These are phyloP conservation scores for Populus alba DNA, from an alignment of 345 rosid genomes.

Conservation along the genomic window DNA sequence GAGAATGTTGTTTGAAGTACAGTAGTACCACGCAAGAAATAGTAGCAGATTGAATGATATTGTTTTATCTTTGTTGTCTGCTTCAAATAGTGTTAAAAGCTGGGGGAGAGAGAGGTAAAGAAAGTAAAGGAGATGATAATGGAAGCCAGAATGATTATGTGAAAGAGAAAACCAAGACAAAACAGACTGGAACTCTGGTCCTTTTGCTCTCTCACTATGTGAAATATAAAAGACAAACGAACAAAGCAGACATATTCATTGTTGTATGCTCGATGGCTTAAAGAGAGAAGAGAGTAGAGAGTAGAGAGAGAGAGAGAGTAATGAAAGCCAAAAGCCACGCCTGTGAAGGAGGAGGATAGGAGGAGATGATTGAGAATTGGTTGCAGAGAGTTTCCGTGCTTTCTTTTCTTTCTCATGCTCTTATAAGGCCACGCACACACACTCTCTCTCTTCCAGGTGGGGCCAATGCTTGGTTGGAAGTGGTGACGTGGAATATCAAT, in stretches of 20 bases:
- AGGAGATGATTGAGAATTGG: constrained; percentile 7
- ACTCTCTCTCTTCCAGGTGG: constrained; percentile 20
- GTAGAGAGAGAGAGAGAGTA: constrained; percentile 18
- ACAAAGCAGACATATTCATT: constrained; percentile 41
- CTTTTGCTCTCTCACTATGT: not conserved
- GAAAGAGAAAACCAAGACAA: constrained; percentile 21
- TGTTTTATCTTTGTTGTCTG: constrained; percentile 29
- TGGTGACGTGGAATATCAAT: constrained; percentile 29
- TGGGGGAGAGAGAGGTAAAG: constrained; percentile 23
- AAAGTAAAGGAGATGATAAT: constrained; percentile 12
- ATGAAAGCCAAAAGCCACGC: constrained; percentile 66
- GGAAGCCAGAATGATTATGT: constrained; percentile 23
- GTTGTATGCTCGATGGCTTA: constrained; percentile 33
- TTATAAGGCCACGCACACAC: constrained; percentile 31
- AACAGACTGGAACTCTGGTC: constrained; percentile 27
- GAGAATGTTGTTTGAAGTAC: not conserved
- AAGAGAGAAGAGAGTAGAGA: constrained; percentile 1
- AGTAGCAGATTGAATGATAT: constrained; percentile 33
- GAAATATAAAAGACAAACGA: constrained; percentile 13
- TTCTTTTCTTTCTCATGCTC: constrained; percentile 18
- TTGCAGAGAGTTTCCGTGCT: constrained; percentile 6
- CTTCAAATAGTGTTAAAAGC: constrained; percentile 29
- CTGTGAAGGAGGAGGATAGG: constrained; percentile 25
- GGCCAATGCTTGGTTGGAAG: constrained; percentile 30
- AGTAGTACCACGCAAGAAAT: constrained; percentile 18